Conservation (phyloP, 306 rosid genomes). For the Sphenostylis stenocarpa region DNA sequence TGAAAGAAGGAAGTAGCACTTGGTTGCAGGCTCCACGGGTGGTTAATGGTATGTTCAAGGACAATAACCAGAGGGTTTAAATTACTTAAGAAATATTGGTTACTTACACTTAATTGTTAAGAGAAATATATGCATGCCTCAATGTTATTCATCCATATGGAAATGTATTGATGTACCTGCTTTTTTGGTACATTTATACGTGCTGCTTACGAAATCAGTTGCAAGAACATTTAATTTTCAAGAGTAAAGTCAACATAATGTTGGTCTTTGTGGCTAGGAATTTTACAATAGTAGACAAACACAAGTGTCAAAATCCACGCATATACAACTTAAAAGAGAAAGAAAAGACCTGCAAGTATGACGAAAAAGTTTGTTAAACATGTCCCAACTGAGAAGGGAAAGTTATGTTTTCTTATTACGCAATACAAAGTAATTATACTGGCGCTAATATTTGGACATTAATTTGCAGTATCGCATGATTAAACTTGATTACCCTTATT, state of each 20-base stretch:
- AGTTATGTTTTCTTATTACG: slow-evolving; percentile 25
- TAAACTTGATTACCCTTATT: not conserved
- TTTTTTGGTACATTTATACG: not conserved
- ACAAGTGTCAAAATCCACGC: slow-evolving; percentile 33
- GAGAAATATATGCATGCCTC: not conserved
- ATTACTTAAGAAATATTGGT: not conserved
- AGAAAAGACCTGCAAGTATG: slow-evolving; percentile 41
- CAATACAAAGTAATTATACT: slow-evolving; percentile 9
- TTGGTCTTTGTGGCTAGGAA: slow-evolving; percentile 27
- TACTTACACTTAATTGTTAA: not conserved
- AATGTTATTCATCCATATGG: slow-evolving; percentile 9
- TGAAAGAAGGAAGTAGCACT: not conserved
- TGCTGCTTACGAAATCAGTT: slow-evolving; percentile 14
- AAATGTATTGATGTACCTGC: slow-evolving; percentile 12
- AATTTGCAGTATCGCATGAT: slow-evolving; percentile 1
- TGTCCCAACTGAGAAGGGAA: slow-evolving; percentile 51
- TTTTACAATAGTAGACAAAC: slow-evolving; percentile 28
- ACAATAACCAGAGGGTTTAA: not conserved
- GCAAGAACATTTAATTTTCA: not conserved
- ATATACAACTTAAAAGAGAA: slow-evolving; percentile 23
- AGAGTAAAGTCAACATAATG: slow-evolving; percentile 19
- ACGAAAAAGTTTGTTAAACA: slow-evolving; percentile 52
- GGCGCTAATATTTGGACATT: slow-evolving; percentile 14
- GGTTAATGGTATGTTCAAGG: not conserved
- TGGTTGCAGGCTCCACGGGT: not conserved